Evolutionary conservation across 1,284 basidiomycete species (phyloP).

Genomic region (Naganishia sp.): DNA sequence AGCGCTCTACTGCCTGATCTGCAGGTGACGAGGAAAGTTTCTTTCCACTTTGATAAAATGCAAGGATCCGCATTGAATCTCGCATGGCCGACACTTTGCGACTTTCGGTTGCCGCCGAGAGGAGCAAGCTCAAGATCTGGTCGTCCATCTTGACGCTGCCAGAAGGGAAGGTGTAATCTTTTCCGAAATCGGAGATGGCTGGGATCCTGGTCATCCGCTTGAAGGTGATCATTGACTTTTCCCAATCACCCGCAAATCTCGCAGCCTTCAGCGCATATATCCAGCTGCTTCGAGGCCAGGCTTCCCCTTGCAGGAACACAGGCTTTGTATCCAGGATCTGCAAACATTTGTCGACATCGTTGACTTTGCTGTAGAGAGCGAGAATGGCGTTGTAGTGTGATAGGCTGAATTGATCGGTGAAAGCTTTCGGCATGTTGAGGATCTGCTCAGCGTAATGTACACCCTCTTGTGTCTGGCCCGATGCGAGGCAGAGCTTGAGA

Average conservation of each 20-base stretch:
- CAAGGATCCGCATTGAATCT: conserved; percentile 21
- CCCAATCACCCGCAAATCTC: conserved; percentile 44
- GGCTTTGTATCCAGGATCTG: conserved; percentile 40
- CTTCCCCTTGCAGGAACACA: conserved; percentile 30
- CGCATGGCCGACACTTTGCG: conserved; percentile 30
- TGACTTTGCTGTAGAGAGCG: conserved; percentile 29
- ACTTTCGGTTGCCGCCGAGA: conserved; percentile 40
- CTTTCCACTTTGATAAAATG: conserved; percentile 1
- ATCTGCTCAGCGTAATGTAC: conserved; percentile 40
- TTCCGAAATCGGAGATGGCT: conserved; percentile 25
- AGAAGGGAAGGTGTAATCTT: conserved; percentile 36
- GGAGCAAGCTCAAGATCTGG: conserved; percentile 36
- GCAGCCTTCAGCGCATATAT: conserved; percentile 39
- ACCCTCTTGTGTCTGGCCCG: conserved; percentile 36
- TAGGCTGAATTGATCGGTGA: conserved; percentile 31
- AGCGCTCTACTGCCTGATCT: background rate
- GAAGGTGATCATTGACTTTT: conserved; percentile 39
- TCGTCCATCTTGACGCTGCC: conserved; percentile 21
- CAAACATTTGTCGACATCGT: conserved; percentile 35
- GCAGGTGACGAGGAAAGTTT: background rate
- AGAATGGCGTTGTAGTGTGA: conserved; percentile 39
- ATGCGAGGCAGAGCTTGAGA: conserved; percentile 34
- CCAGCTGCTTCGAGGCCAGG: conserved; percentile 41
- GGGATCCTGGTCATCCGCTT: conserved; percentile 40
- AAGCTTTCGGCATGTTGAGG: conserved; percentile 27